phyloP scores from a whole-genome alignment of 164 flowering plant genomes.

The Berberis thunbergii region DNA sequence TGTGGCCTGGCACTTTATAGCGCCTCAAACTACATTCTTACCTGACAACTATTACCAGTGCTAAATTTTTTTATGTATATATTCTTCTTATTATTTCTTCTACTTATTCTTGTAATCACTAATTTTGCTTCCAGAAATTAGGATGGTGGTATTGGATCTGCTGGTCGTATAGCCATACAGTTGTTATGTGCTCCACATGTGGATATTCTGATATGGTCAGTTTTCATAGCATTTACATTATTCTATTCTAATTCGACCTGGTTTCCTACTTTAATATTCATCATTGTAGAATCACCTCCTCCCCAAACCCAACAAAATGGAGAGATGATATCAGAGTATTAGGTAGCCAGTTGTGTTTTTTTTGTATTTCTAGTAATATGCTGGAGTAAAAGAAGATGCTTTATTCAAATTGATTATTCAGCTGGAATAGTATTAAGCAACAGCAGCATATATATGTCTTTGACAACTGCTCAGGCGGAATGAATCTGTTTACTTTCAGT shows the following conservation, averaged over 20 bases:
- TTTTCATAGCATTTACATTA: constrained; percentile 1
- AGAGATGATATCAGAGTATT: too few relatives aligned
- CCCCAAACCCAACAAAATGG: too few relatives aligned
- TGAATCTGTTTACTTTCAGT: too few relatives aligned
- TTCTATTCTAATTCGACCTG: background rate
- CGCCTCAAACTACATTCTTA: background rate
- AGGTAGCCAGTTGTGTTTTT: too few relatives aligned
- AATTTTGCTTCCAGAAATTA: constrained; percentile 31
- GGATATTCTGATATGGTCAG: constrained; percentile 56
- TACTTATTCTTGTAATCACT: background rate
- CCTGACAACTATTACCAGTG: background rate
- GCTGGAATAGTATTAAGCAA: too few relatives aligned
- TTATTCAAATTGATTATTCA: too few relatives aligned
- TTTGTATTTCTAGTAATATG: too few relatives aligned
- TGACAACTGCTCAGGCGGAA: too few relatives aligned
- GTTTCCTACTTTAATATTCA: background rate
- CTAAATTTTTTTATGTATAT: background rate
- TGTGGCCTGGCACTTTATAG: too few relatives aligned
- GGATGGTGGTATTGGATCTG: constrained; percentile 27
- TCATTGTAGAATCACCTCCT: too few relatives aligned
- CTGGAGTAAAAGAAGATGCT: too few relatives aligned
- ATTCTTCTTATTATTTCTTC: background rate
- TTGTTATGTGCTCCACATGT: constrained; percentile 91
- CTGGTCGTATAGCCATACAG: constrained; percentile 84
- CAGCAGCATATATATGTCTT: too few relatives aligned